A percentile compares a stretch with the other conserved stretches of the same genome.
Conservation (phyloP, 345 rosid genomes). For the Nephelium lappaceum region DNA sequence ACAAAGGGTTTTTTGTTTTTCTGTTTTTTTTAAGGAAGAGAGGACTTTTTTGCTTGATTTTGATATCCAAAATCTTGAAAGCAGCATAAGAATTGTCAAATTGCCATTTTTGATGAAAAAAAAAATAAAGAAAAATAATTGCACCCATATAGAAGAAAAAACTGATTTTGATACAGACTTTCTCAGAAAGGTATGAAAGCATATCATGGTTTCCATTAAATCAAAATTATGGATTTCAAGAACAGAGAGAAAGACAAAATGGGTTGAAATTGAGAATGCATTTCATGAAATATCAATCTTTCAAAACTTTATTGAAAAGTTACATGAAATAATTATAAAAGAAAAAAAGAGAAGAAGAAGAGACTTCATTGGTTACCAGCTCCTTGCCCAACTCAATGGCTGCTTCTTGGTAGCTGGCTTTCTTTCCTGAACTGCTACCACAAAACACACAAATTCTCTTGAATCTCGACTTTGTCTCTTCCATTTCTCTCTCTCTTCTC, state of each 20-base stretch:
- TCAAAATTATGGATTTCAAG: background rate
- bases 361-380: constrained; percentile 46
- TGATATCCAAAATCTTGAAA: no score
- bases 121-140: background rate
- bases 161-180: background rate
- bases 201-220: background rate
- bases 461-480: constrained; percentile 68
- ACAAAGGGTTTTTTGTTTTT: background rate
- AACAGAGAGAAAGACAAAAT: background rate
- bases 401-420: constrained; percentile 77
- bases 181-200: background rate
- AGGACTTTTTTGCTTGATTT: no score
- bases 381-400: constrained; percentile 80
- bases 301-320: background rate
- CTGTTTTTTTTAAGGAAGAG: no score
- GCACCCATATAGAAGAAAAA: background rate
- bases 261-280: background rate
- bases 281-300: no score
- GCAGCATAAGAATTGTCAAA: background rate
- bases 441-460: constrained; percentile 87
- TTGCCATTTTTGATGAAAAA: background rate
- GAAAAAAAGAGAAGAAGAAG: background rate
- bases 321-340: background rate
- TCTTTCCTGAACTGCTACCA: constrained; percentile 85
- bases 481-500: constrained; percentile 32